Conservation (phyloP, 176 grass and related monocot species). For the Otatea glauca region DNA sequence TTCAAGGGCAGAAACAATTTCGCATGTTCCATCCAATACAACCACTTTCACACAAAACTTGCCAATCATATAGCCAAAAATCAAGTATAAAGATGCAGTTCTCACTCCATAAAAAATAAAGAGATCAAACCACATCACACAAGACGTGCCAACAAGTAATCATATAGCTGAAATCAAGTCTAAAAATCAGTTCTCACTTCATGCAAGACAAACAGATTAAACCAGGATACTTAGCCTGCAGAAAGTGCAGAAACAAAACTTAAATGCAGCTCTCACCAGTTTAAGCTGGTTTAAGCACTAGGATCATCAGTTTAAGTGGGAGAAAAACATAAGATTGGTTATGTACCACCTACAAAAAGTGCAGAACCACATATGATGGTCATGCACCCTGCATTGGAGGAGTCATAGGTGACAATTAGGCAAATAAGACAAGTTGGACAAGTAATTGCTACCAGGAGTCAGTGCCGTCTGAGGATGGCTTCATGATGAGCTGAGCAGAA, state of each 20-base stretch:
- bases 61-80: background rate
- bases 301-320: background rate
- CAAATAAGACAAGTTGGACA: constrained; percentile 3
- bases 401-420: background rate
- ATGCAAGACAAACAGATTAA: constrained; percentile 26
- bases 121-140: background rate
- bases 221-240: background rate
- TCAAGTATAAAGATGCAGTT: background rate
- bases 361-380: constrained; percentile 33
- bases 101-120: background rate
- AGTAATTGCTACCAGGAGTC: background rate
- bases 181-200: background rate
- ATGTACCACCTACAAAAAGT: background rate
- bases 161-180: background rate
- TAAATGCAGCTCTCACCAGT: background rate
- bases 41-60: background rate
- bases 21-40: constrained; percentile 8
- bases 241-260: background rate
- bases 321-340: background rate
- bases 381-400: background rate
- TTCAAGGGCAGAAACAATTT: background rate
- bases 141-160: background rate
- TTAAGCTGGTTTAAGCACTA: background rate
- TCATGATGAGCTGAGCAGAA: background rate
- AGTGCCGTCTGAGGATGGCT: constrained; percentile 5